Percentiles rank a stretch among this genome's conserved stretches.
Conservation (phyloP, 345 rosid genomes). For the Aethionema arabicum region DNA sequence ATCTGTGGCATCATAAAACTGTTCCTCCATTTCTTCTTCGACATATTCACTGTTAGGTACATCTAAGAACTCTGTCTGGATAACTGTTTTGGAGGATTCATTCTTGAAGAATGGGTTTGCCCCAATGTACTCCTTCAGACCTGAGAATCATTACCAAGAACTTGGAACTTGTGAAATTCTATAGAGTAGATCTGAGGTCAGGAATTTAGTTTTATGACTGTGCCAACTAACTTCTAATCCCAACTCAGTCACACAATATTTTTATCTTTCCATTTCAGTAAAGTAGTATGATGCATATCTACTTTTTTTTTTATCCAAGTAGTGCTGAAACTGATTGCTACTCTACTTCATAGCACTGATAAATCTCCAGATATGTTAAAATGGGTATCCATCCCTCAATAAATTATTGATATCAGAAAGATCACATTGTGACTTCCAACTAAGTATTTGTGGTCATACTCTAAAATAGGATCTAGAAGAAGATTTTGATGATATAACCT, state of each 20-base stretch:
- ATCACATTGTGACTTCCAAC: slow-evolving; percentile 18
- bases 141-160: slow-evolving; percentile 44
- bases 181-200: slow-evolving; percentile 14
- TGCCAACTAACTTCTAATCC: slow-evolving; percentile 8
- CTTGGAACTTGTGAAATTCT: slow-evolving; percentile 17
- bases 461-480: slow-evolving; percentile 1
- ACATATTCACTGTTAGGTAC: slow-evolving; percentile 52
- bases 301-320: neutral
- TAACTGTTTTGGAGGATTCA: slow-evolving; percentile 52
- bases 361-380: slow-evolving; percentile 9
- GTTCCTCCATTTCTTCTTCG: slow-evolving; percentile 63
- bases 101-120: slow-evolving; percentile 79
- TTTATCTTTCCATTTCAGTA: slow-evolving; percentile 1
- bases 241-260: neutral
- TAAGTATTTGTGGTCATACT: slow-evolving; percentile 15
- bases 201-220: slow-evolving; percentile 1
- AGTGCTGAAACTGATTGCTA: slow-evolving; percentile 1
- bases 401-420: neutral
- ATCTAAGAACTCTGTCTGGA: slow-evolving; percentile 57
- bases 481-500: slow-evolving; percentile 46
- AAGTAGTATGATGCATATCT: slow-evolving; percentile 2
- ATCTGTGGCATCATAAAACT: slow-evolving; percentile 90
- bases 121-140: slow-evolving; percentile 87
- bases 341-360: slow-evolving; percentile 10
- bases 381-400: slow-evolving; percentile 10